phyloP scores from a whole-genome alignment of 1,139 yeast genomes.

The Yamadazyma diospyri region DNA sequence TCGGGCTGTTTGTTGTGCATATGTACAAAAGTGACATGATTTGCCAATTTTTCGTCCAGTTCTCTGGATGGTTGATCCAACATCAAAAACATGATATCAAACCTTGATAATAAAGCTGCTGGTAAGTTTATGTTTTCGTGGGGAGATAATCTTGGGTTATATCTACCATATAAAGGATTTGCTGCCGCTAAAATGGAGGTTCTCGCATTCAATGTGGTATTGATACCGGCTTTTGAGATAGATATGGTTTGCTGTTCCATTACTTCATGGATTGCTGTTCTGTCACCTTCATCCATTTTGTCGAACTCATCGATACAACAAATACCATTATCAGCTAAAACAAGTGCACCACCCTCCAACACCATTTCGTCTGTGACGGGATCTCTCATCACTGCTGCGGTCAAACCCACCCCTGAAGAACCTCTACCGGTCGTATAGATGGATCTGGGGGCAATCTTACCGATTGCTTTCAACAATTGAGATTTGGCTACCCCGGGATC shows the following conservation, averaged over 20 bases:
- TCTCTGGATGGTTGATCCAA: constrained; percentile 83
- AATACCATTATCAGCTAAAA: constrained; percentile 94
- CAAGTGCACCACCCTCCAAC: constrained; percentile 97
- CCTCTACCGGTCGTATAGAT: constrained; percentile 99
- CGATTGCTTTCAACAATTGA: constrained; percentile 85
- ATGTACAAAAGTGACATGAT: constrained; percentile 93
- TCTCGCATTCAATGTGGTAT: constrained; percentile 94
- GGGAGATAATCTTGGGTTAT: constrained; percentile 86
- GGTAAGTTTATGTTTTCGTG: constrained; percentile 95
- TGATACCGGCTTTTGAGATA: constrained; percentile 96
- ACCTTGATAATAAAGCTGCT: constrained; percentile 93
- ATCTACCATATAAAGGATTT: constrained; percentile 93
- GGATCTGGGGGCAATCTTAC: constrained; percentile 94
- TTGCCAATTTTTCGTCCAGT: constrained; percentile 80
- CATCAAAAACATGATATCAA: constrained; percentile 83
- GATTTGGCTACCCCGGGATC: constrained; percentile 99
- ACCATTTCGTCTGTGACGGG: constrained; percentile 99
- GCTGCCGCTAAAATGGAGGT: constrained; percentile 97
- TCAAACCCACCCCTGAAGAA: constrained; percentile 97
- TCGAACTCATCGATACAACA: constrained; percentile 99
- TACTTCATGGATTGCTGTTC: constrained; percentile 98
- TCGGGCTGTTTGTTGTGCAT: constrained; percentile 88
- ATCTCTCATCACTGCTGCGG: constrained; percentile 99
- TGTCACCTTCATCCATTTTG: constrained; percentile 95
- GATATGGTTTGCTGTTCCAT: constrained; percentile 99